Base-by-base conservation (phyloP, 306 rosid species). In the Trifolium repens region DNA sequence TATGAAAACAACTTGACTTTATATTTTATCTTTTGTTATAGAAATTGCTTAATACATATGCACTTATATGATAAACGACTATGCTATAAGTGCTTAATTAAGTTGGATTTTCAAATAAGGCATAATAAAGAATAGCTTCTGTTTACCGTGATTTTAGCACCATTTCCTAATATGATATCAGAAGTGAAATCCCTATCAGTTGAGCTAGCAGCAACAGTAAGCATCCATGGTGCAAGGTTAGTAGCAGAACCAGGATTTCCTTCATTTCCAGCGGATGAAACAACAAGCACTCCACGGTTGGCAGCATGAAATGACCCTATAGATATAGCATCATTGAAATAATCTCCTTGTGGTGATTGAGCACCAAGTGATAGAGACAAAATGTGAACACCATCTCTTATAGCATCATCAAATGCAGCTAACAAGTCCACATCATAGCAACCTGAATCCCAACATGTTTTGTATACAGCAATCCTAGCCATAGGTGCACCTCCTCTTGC, bases 131-230 rank as follows among this genome's bases (percentile, higher is more conserved):
- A 1, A 30, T 30, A 77, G 32, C 55, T 50, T 78, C 78, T 17
- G 0, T 1, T 67, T 67, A 91, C 94, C 93, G 77, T 78, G 79
- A 86, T 66, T 65, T 85, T 88, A 57, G 55, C 87, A 72, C 85
- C 88, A 80, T 85, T 83, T 64, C 85, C 89, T 27, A 91, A 77
- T 2, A 72, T 42, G 76, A 91, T 78, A 77, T 91, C 90, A 30
- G 97, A 91, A 73, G 84, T 85, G 82, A 91, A 91, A 80, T 91
- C 97, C 68, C 97, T 86, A 60, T 91, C 97, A 1, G 97, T 91
- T 44, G 97, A 91, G 80, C 96, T 85, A 67, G 97, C 97, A 85
- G 93, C 93, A 71, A 91, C 93, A 26, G 97, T 91, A 63, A 91
- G 59, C 47, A 91, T 86, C 97, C 97, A 91, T 3, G 97, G 97